phyloP scores from a whole-genome alignment of 305 asterid genomes.

The Fraxinus nigra region DNA sequence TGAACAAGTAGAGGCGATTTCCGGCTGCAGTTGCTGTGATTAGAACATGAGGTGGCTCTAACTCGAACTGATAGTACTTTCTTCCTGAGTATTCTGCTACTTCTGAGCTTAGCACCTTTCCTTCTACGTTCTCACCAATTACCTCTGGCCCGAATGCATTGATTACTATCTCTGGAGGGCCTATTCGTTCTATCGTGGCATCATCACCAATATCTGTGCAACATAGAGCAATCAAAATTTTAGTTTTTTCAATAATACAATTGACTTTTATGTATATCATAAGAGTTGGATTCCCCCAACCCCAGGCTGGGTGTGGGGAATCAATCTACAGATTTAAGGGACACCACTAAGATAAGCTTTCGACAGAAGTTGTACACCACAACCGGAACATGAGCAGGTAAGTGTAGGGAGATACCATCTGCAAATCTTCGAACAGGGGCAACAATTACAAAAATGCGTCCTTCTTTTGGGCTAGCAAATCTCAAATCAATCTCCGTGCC shows the following conservation, averaged over 20 bases:
- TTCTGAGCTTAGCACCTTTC: constrained; percentile 68
- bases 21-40: constrained; percentile 99
- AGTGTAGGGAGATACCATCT: constrained; percentile 38
- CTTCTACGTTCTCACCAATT: constrained; percentile 89
- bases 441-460: constrained; percentile 73
- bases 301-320: background rate
- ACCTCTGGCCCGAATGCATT: constrained; percentile 97
- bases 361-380: background rate
- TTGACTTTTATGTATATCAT: background rate
- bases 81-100: constrained; percentile 68
- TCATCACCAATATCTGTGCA: constrained; percentile 69
- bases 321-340: background rate
- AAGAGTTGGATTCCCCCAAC: background rate
- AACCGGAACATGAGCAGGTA: background rate
- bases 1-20: constrained; percentile 87
- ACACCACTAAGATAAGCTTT: background rate
- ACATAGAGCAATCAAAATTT: constrained; percentile 17
- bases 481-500: constrained; percentile 61
- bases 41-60: constrained; percentile 86
- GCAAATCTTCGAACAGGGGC: constrained; percentile 91
- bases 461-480: constrained; percentile 64
- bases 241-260: background rate
- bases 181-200: constrained; percentile 73
- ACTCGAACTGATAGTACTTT: constrained; percentile 81
- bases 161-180: constrained; percentile 87